A percentile compares a stretch with the other conserved stretches of the same genome.
These are phyloP conservation scores for Mytilinidion resinicola DNA, from an alignment of 495 filamentous ascomycete species.

Conservation along the genomic window DNA sequence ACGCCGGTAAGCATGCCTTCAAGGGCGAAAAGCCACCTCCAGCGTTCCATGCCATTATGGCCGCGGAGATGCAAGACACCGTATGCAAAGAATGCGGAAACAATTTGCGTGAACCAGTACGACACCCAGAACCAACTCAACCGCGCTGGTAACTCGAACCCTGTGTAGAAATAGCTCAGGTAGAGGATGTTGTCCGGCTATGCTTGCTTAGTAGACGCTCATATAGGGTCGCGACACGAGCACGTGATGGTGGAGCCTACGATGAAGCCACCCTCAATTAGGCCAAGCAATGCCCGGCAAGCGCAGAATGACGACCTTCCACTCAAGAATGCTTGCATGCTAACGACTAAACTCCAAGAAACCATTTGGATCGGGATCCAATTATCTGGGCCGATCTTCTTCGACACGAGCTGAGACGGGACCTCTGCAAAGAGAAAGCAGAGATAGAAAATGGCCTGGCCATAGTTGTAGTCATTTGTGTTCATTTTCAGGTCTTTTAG, in stretches of 20 bases:
- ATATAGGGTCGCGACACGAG: conserved; percentile 28
- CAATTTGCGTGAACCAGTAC: conserved; percentile 25
- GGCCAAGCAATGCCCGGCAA: conserved; percentile 59
- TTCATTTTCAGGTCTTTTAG: conserved; percentile 54
- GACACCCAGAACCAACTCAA: conserved; percentile 29
- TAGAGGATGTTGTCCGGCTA: conserved; percentile 34
- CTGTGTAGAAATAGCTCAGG: conserved; percentile 34
- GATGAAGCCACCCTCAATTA: conserved; percentile 71
- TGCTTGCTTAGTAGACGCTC: conserved; percentile 4
- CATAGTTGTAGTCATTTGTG: conserved; percentile 74
- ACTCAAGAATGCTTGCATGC: conserved; percentile 58
- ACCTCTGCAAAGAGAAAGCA: conserved; percentile 63
- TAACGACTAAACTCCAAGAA: conserved; percentile 66
- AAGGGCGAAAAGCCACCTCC: conserved; percentile 31
- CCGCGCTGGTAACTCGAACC: conserved; percentile 24
- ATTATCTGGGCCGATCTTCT: conserved; percentile 70
- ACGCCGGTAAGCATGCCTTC: conserved; percentile 29
- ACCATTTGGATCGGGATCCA: conserved; percentile 85
- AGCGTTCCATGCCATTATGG: conserved; percentile 28
- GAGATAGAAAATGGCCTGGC: conserved; percentile 65
- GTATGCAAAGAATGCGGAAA: conserved; percentile 29
- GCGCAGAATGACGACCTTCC: conserved; percentile 57
- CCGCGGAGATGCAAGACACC: conserved; percentile 26
- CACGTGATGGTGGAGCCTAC: conserved; percentile 30
- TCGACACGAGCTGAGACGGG: conserved; percentile 66